phyloP scores from a whole-genome alignment of 805 yeast species.

The Scheffersomyces lignosus region DNA sequence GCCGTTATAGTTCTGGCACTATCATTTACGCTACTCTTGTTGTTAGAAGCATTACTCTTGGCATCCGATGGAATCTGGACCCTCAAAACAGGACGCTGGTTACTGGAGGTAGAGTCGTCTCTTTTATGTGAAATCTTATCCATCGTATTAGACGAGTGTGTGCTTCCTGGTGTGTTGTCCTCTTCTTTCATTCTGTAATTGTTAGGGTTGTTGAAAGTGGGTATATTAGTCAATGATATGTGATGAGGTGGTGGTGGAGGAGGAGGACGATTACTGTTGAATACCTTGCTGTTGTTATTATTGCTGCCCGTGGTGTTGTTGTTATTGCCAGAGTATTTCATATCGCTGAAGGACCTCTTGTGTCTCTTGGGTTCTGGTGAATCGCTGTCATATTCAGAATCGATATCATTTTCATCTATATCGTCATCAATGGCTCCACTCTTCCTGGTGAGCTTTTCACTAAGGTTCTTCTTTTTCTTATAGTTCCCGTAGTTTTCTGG shows the following conservation, averaged over 20 bases:
- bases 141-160: not conserved
- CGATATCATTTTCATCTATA: slow-evolving; percentile 19
- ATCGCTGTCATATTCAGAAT: slow-evolving; percentile 36
- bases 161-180: not conserved
- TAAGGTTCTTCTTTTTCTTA: slow-evolving; percentile 34
- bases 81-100: slow-evolving; percentile 55
- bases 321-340: slow-evolving; percentile 5
- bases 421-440: slow-evolving; percentile 12
- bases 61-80: slow-evolving; percentile 63
- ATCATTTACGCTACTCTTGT: slow-evolving; percentile 29
- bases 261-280: slow-evolving; percentile 1
- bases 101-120: slow-evolving; percentile 13
- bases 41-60: slow-evolving; percentile 17
- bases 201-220: slow-evolving; percentile 14
- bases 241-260: slow-evolving; percentile 8
- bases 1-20: slow-evolving; percentile 50
- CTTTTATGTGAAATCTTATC: slow-evolving; percentile 6
- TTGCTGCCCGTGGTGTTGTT: too few species aligned
- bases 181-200: slow-evolving; percentile 5
- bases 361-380: slow-evolving; percentile 36
- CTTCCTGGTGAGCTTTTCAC: slow-evolving; percentile 12
- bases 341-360: slow-evolving; percentile 14
- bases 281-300: slow-evolving; percentile 3
- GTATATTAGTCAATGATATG: slow-evolving; percentile 9
- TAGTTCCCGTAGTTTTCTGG: slow-evolving; percentile 70